These are phyloP conservation scores for Ziziphus jujuba DNA, from an alignment of 306 rosid species.

Conservation along the genomic window DNA sequence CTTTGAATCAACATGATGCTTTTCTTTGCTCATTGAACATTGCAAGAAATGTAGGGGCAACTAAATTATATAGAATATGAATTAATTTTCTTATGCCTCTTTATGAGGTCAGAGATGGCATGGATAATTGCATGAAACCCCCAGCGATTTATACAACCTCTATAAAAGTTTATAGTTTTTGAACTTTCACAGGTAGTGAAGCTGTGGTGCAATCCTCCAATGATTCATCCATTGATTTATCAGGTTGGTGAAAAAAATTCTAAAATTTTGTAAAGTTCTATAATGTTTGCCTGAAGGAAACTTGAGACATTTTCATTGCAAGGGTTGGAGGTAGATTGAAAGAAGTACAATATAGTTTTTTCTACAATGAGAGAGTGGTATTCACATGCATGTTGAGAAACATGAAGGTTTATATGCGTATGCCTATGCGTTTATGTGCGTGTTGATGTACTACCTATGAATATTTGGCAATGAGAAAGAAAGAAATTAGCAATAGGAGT, in stretches of 20 bases:
- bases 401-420: too few relatives aligned
- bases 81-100: background rate
- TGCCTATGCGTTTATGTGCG: too few relatives aligned
- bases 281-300: background rate
- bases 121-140: background rate
- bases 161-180: too few relatives aligned
- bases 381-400: too few relatives aligned
- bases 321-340: too few relatives aligned
- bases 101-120: background rate
- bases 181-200: background rate
- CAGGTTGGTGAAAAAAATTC: background rate
- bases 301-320: background rate
- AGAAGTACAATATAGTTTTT: too few relatives aligned
- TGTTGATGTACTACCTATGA: too few relatives aligned
- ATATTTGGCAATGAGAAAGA: too few relatives aligned
- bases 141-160: too few relatives aligned
- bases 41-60: background rate
- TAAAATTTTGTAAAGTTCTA: background rate
- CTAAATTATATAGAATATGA: background rate
- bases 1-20: background rate
- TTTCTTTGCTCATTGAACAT: background rate
- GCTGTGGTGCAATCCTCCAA: background rate
- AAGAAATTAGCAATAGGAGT: too few relatives aligned
- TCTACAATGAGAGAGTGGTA: too few relatives aligned
- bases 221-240: background rate